Evolutionary conservation across 2,329 filamentous ascomycete genomes (phyloP).

Genomic region (Aureobasidium sp.): DNA sequence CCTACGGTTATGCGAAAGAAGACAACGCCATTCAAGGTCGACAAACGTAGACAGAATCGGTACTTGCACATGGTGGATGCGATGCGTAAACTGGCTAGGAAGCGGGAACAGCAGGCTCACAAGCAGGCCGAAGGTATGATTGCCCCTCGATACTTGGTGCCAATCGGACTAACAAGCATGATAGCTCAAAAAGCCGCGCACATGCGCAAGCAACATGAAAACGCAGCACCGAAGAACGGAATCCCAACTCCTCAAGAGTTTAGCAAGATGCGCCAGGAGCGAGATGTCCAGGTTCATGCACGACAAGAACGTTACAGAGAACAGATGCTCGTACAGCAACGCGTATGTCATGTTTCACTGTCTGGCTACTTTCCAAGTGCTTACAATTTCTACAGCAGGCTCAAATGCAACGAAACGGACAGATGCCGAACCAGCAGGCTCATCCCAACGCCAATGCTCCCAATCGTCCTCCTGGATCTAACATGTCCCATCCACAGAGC

Average conservation of each 20-base stretch:
- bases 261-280: conserved; percentile 79
- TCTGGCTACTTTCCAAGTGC: not conserved
- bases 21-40: conserved; percentile 76
- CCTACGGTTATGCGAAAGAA: conserved; percentile 56
- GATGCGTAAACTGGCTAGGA: conserved; percentile 93
- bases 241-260: conserved; percentile 82
- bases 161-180: not conserved
- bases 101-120: conserved; percentile 74
- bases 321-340: conserved; percentile 50
- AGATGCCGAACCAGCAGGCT: conserved; percentile 7
- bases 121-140: conserved; percentile 72
- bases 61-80: conserved; percentile 85
- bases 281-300: conserved; percentile 62
- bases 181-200: conserved; percentile 56
- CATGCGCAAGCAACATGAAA: conserved; percentile 69
- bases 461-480: not conserved
- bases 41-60: conserved; percentile 77
- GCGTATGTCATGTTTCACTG: conserved; percentile 8
- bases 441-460: not conserved
- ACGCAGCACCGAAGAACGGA: conserved; percentile 50
- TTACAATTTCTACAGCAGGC: conserved; percentile 21
- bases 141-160: conserved; percentile 22
- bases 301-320: conserved; percentile 54
- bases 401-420: conserved; percentile 19
- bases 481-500: not conserved